phyloP scores from a whole-genome alignment of 176 grass and related monocot genomes.

The Carex parvula region DNA sequence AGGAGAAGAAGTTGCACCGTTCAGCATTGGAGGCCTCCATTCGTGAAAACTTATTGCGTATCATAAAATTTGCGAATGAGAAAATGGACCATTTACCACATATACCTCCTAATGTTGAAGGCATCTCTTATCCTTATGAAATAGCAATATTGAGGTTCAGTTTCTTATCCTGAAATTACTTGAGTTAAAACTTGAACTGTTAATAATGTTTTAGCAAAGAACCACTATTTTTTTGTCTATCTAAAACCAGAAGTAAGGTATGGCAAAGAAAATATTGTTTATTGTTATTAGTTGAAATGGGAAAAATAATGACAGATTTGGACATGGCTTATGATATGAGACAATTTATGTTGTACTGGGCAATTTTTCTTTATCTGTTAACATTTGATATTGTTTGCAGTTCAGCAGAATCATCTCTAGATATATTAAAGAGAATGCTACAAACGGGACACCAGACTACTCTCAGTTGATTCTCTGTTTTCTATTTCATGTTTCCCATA shows the following conservation, averaged over 20 bases:
- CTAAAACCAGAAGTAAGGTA: background rate
- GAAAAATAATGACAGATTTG: background rate
- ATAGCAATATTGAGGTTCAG: constrained; percentile 35
- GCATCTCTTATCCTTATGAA: constrained; percentile 36
- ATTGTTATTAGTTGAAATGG: background rate
- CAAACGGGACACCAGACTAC: constrained; percentile 42
- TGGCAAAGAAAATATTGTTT: background rate
- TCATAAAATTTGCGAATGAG: constrained; percentile 42
- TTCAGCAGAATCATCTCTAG: constrained; percentile 38
- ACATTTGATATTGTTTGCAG: constrained; percentile 10
- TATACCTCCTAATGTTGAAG: constrained; percentile 37
- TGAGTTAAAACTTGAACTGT: constrained; percentile 1
- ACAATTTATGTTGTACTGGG: background rate
- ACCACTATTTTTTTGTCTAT: background rate
- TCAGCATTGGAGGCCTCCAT: constrained; percentile 30
- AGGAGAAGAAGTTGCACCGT: constrained; percentile 21
- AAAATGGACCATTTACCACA: constrained; percentile 42
- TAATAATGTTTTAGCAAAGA: background rate
- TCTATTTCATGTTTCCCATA: background rate
- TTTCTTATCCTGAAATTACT: constrained; percentile 1
- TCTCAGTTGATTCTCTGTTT: constrained; percentile 30
- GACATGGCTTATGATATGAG: background rate
- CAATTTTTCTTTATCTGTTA: background rate
- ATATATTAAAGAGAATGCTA: constrained; percentile 43
- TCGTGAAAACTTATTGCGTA: constrained; percentile 33